phyloP scores from a whole-genome alignment of 2,329 filamentous ascomycete genomes.

The Colletotrichum sp. region DNA sequence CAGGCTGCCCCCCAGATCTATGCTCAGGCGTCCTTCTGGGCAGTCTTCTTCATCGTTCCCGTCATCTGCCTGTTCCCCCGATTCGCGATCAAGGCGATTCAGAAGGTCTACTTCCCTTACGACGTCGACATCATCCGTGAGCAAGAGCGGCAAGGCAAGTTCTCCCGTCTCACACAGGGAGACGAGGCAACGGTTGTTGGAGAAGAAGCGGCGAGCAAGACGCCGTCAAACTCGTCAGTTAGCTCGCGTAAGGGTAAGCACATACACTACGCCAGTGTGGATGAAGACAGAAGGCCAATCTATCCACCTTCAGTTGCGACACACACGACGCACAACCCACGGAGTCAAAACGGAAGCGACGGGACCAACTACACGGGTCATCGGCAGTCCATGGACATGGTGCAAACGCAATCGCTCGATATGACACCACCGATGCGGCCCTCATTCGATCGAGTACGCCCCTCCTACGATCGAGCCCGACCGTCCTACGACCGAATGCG shows the following conservation, averaged over 20 bases:
- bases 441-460: constrained; percentile 38
- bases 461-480: constrained; percentile 71
- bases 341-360: constrained; percentile 90
- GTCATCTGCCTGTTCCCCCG: constrained; percentile 86
- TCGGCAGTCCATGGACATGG: constrained; percentile 63
- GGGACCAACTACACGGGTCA: constrained; percentile 86
- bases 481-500: constrained; percentile 90
- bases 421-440: constrained; percentile 27
- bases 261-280: constrained; percentile 66
- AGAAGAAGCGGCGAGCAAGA: constrained; percentile 27
- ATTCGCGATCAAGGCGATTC: constrained; percentile 83
- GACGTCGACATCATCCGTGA: constrained; percentile 97
- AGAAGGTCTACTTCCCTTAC: constrained; percentile 92
- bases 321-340: constrained; percentile 76
- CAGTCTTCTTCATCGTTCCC: constrained; percentile 77
- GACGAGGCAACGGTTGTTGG: constrained; percentile 15
- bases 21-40: constrained; percentile 84
- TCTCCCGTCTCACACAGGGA: constrained; percentile 68
- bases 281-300: constrained; percentile 90
- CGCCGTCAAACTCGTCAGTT: constrained; percentile 62
- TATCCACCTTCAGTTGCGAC: constrained; percentile 92
- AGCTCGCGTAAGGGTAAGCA: constrained; percentile 62
- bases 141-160: constrained; percentile 83
- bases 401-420: constrained; percentile 22
- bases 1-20: constrained; percentile 81